Percentiles rank a stretch among this genome's conserved stretches.
These are phyloP conservation scores for Trametes villosa DNA, from an alignment of 768 basidiomycete genomes.

Conservation along the genomic window DNA sequence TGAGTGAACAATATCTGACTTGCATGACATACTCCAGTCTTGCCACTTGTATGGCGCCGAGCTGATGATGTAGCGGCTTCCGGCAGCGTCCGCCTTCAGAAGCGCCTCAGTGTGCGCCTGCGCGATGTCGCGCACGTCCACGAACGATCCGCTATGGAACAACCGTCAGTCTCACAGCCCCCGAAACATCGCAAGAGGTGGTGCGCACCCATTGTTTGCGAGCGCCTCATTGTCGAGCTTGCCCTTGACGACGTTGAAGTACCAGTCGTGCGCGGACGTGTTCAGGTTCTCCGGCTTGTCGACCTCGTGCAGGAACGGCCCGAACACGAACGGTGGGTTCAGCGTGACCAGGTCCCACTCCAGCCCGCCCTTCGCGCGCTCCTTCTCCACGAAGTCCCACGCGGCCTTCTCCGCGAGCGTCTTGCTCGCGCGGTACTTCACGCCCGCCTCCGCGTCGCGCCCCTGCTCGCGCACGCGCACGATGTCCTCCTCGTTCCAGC, in stretches of 20 bases:
- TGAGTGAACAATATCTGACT: no score
- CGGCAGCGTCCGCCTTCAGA: constrained; percentile 53
- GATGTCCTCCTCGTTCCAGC: constrained; percentile 64
- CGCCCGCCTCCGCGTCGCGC: constrained; percentile 39
- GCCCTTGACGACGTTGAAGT: constrained; percentile 28
- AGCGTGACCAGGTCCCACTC: constrained; percentile 41
- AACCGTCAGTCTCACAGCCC: no score
- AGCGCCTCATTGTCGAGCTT: constrained; percentile 25
- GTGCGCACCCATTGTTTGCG: constrained; percentile 6
- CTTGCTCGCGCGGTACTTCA: constrained; percentile 65
- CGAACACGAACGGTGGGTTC: constrained; percentile 51
- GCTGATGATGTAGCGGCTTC: constrained; percentile 60
- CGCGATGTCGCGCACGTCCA: constrained; percentile 62
- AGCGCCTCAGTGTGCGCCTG: constrained; percentile 58
- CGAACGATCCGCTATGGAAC: not conserved
- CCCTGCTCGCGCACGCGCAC: constrained; percentile 54
- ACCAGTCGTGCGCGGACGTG: constrained; percentile 35
- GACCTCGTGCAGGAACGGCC: constrained; percentile 40
- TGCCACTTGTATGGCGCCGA: constrained; percentile 35
- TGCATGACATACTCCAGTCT: constrained; percentile 23
- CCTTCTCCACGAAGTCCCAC: constrained; percentile 35
- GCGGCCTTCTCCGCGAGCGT: constrained; percentile 63
- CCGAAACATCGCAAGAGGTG: no score
- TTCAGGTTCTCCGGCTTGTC: constrained; percentile 42
- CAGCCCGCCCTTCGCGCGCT: constrained; percentile 1